Conservation (phyloP, 768 basidiomycete species). For the Ramaria rubella region DNA sequence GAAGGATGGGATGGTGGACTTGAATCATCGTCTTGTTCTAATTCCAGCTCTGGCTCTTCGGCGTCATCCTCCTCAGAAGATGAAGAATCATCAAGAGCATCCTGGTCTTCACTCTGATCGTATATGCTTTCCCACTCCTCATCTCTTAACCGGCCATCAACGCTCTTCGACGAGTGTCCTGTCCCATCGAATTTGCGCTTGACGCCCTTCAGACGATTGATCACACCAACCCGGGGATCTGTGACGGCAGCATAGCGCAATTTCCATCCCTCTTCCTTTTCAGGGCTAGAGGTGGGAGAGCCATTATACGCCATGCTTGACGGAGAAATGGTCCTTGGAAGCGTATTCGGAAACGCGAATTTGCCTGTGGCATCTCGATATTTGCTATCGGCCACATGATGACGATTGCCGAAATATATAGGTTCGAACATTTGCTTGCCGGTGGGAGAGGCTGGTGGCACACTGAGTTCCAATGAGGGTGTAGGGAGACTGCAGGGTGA, state of each 20-base stretch:
- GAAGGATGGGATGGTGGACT: constrained; percentile 27
- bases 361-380: constrained; percentile 57
- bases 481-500: constrained; percentile 4
- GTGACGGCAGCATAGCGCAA: constrained; percentile 53
- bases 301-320: background rate
- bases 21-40: constrained; percentile 13
- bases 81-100: constrained; percentile 33
- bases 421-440: constrained; percentile 49
- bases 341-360: constrained; percentile 52
- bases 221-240: constrained; percentile 65
- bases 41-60: constrained; percentile 25
- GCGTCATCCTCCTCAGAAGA: constrained; percentile 33
- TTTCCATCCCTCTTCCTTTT: constrained; percentile 36
- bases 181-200: constrained; percentile 56
- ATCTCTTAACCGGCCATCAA: constrained; percentile 40
- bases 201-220: constrained; percentile 59
- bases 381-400: constrained; percentile 63
- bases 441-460: background rate
- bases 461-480: constrained; percentile 1
- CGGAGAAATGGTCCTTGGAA: constrained; percentile 1
- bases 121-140: constrained; percentile 40
- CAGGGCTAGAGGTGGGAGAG: background rate
- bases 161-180: constrained; percentile 28
- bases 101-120: constrained; percentile 27
- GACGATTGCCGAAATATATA: constrained; percentile 63